Conservation (phyloP, 2,329 filamentous ascomycete species). For the Penicillium sp. region DNA sequence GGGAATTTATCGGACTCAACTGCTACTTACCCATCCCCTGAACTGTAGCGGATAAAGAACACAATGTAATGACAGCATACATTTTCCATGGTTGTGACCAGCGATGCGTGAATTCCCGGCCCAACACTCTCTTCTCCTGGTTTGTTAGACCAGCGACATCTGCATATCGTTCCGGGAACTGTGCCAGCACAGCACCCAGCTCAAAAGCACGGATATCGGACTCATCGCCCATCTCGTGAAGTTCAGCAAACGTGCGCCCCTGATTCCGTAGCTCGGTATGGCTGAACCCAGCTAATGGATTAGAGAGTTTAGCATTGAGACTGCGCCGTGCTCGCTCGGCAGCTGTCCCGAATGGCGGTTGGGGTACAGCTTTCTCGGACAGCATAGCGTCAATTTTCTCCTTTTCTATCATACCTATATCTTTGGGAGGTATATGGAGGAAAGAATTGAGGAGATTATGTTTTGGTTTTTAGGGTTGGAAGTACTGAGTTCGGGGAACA, state of each 20-base stretch:
- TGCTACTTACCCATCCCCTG: constrained; percentile 61
- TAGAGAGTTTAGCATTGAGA: constrained; percentile 53
- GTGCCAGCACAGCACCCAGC: constrained; percentile 60
- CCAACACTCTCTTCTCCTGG: constrained; percentile 59
- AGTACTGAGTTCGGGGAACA: neutral
- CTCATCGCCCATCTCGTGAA: constrained; percentile 55
- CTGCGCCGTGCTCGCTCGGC: constrained; percentile 44
- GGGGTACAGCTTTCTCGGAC: constrained; percentile 23
- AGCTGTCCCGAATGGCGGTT: constrained; percentile 31
- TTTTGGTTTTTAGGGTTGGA: neutral
- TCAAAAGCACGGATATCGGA: constrained; percentile 61
- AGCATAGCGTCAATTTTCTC: neutral
- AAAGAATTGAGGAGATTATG: neutral
- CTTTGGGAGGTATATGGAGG: neutral
- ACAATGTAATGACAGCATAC: constrained; percentile 65
- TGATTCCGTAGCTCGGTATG: constrained; percentile 54
- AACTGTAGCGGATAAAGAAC: constrained; percentile 67
- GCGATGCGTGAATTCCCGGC: constrained; percentile 62
- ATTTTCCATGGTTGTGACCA: constrained; percentile 68
- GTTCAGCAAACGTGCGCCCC: constrained; percentile 59
- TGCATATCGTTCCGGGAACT: constrained; percentile 53
- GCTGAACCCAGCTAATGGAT: constrained; percentile 52
- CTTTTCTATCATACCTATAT: neutral
- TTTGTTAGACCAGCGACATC: constrained; percentile 55
- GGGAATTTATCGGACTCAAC: too few species aligned